Evolutionary conservation across 2,329 filamentous ascomycete species (phyloP).

Genomic region (Alternaria triticina): DNA sequence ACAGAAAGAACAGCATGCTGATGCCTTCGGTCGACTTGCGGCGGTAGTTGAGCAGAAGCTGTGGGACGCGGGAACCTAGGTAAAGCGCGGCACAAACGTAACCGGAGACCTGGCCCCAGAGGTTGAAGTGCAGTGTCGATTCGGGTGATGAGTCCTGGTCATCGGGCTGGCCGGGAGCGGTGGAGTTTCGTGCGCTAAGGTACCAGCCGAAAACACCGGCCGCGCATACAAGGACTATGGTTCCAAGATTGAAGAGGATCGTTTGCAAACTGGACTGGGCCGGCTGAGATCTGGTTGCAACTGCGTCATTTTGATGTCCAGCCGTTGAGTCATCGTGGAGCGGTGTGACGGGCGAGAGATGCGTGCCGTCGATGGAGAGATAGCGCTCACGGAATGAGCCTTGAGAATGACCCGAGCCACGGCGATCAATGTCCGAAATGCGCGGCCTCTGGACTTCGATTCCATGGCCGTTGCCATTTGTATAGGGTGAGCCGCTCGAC

Average conservation of each 20-base stretch:
- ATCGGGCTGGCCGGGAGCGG: constrained; percentile 41
- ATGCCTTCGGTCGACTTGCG: constrained; percentile 94
- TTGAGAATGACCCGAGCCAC: constrained; percentile 40
- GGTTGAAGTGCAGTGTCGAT: constrained; percentile 69
- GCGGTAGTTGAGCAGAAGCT: constrained; percentile 89
- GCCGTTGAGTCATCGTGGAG: constrained; percentile 58
- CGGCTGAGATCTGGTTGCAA: constrained; percentile 51
- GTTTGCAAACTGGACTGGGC: constrained; percentile 59
- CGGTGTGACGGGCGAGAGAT: constrained; percentile 83
- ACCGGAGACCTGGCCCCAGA: constrained; percentile 87
- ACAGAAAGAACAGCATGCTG: constrained; percentile 92
- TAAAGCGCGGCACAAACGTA: constrained; percentile 91
- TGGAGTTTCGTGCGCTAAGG: constrained; percentile 58
- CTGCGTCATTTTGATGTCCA: constrained; percentile 39
- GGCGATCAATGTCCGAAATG: constrained; percentile 47
- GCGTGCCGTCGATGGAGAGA: constrained; percentile 66
- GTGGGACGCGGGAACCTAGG: constrained; percentile 85
- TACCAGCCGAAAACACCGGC: constrained; percentile 89
- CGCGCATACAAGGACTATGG: constrained; percentile 80
- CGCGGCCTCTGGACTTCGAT: constrained; percentile 28
- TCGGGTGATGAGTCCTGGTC: constrained; percentile 30
- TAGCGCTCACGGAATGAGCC: constrained; percentile 54
- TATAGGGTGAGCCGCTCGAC: constrained; percentile 28
- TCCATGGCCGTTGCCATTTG: constrained; percentile 25
- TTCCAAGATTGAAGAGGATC: constrained; percentile 74